A percentile compares a stretch with the other conserved stretches of the same genome.
Evolutionary conservation across 1,139 yeast genomes (phyloP).

Genomic region (Blastobotrys petasosporus): DNA sequence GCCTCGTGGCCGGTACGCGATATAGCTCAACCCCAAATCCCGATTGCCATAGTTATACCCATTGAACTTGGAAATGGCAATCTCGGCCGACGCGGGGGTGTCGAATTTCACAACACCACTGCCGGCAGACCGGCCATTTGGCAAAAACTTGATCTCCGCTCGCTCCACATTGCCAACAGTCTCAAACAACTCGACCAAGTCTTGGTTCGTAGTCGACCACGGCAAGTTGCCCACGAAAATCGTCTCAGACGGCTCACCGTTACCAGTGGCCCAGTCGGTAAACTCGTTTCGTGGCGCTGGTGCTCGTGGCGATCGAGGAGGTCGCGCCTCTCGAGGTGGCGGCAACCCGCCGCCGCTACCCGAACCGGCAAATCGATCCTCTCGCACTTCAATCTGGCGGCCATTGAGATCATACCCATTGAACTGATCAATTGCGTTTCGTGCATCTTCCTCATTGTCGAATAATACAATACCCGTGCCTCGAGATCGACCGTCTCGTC

Average conservation of each 20-base stretch:
- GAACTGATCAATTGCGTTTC: conserved; percentile 82
- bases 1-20: conserved; percentile 17
- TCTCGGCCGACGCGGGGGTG: conserved; percentile 60
- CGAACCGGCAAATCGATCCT: conserved; percentile 42
- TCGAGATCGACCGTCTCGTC: conserved; percentile 68
- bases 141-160: conserved; percentile 71
- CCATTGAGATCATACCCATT: conserved; percentile 93
- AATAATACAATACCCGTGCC: conserved; percentile 90
- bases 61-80: conserved; percentile 67
- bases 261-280: conserved; percentile 56
- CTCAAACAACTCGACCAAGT: conserved; percentile 78
- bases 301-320: conserved; percentile 10
- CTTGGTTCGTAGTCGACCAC: conserved; percentile 79
- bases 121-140: conserved; percentile 70
- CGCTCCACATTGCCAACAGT: conserved; percentile 70
- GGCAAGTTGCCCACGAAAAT: conserved; percentile 79
- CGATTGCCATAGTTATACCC: conserved; percentile 84
- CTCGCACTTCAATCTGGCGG: conserved; percentile 70
- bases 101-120: conserved; percentile 79
- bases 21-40: conserved; percentile 60
- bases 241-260: conserved; percentile 59
- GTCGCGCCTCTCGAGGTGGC: conserved; percentile 4
- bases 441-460: conserved; percentile 79
- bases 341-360: conserved; percentile 47
- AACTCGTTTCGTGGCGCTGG: conserved; percentile 36